Conservation (phyloP, 164 flowering plant genomes). For the Nelumbo lutea region DNA sequence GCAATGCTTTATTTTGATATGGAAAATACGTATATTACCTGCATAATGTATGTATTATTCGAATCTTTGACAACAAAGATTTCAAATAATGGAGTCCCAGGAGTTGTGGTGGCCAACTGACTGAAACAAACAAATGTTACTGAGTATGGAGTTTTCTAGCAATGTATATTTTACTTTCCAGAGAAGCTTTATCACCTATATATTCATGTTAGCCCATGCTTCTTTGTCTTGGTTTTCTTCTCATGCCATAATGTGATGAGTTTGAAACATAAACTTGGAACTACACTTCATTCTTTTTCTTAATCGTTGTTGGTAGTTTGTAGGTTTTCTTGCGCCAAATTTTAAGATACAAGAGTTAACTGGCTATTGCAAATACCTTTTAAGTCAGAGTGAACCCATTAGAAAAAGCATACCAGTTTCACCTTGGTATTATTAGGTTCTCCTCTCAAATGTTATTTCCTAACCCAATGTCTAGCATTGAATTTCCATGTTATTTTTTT, state of each 20-base stretch:
- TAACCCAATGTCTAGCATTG: background rate
- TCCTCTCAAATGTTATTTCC: background rate
- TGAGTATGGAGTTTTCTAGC: background rate
- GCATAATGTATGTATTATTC: slow-evolving; percentile 58
- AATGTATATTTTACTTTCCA: background rate
- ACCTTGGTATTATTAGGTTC: background rate
- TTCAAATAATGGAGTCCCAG: slow-evolving; percentile 90
- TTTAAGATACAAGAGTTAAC: background rate
- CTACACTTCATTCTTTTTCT: background rate
- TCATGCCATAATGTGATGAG: background rate
- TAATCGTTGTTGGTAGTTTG: background rate
- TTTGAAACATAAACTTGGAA: background rate
- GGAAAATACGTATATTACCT: slow-evolving; percentile 42
- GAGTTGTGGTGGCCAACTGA: slow-evolving; percentile 73
- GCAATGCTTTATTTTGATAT: background rate
- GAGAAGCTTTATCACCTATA: background rate
- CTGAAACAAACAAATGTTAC: slow-evolving; percentile 41
- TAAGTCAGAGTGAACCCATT: background rate
- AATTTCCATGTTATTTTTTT: slow-evolving; percentile 2
- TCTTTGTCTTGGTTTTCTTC: background rate
- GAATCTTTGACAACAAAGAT: slow-evolving; percentile 77
- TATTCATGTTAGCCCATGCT: background rate
- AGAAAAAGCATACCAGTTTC: no score
- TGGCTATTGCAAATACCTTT: background rate
- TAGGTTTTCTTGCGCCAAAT: background rate